Conservation (phyloP, 495 filamentous ascomycete species). For the Annulohypoxylon maeteangense region DNA sequence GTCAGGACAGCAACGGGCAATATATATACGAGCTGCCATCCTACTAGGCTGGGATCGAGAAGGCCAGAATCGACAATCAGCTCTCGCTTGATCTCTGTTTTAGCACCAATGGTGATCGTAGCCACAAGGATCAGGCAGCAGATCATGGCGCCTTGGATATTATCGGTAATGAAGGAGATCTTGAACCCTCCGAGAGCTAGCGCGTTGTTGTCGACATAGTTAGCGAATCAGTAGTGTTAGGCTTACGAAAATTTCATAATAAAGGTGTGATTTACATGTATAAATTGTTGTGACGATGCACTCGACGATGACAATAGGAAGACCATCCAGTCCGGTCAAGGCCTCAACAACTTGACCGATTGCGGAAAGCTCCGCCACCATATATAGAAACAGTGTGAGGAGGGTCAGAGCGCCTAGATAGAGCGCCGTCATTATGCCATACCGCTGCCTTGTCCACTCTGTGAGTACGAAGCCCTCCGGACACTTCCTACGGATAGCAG, state of each 20-base stretch:
- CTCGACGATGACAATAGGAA: constrained; percentile 79
- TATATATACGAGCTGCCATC: constrained; percentile 83
- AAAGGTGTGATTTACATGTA: constrained; percentile 66
- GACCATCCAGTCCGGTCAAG: constrained; percentile 75
- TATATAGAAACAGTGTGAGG: constrained; percentile 82
- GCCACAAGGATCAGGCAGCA: constrained; percentile 73
- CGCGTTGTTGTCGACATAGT: constrained; percentile 28
- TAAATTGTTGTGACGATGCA: constrained; percentile 79
- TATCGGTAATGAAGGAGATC: constrained; percentile 82
- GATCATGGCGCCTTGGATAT: constrained; percentile 80
- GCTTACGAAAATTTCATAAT: neutral
- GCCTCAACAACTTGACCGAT: constrained; percentile 76
- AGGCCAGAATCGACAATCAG: constrained; percentile 71
- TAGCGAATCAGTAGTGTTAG: constrained; percentile 12
- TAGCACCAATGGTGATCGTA: constrained; percentile 75
- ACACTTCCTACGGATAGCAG: constrained; percentile 76
- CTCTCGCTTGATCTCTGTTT: constrained; percentile 73
- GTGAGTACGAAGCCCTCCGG: constrained; percentile 82
- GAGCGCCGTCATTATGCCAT: constrained; percentile 69
- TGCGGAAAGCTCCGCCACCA: constrained; percentile 80
- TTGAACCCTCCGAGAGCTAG: constrained; percentile 78
- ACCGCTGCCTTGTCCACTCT: constrained; percentile 80
- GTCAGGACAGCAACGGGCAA: constrained; percentile 78
- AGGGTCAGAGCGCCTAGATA: constrained; percentile 77
- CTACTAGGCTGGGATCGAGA: constrained; percentile 68